These are phyloP conservation scores for Cucurbita argyrosperma DNA, from an alignment of 306 rosid species.

Conservation along the genomic window DNA sequence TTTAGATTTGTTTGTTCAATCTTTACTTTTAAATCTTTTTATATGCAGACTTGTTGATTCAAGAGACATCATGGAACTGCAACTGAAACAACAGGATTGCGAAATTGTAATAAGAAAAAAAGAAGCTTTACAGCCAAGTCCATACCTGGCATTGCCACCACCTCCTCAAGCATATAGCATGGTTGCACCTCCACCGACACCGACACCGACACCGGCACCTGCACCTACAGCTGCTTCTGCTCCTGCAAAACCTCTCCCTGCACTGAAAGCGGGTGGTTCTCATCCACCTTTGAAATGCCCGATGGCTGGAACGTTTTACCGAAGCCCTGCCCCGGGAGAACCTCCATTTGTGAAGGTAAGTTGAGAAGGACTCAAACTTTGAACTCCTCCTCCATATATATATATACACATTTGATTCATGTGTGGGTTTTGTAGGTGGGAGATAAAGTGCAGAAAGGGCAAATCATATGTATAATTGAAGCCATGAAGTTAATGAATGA, in stretches of 20 bases:
- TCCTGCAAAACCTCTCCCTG: slow-evolving; percentile 10
- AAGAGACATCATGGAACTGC: slow-evolving; percentile 72
- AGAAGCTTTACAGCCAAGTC: slow-evolving; percentile 54
- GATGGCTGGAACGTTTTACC: slow-evolving; percentile 94
- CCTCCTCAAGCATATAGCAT: slow-evolving; percentile 23
- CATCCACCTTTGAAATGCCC: slow-evolving; percentile 70
- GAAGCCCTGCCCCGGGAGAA: slow-evolving; percentile 60
- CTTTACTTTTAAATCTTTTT: slow-evolving; percentile 4
- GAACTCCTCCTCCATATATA: too few species aligned
- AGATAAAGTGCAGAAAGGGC: slow-evolving; percentile 86
- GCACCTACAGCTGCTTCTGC: slow-evolving; percentile 17
- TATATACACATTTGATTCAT: not conserved
- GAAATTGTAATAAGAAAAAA: slow-evolving; percentile 62
- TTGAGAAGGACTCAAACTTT: not conserved
- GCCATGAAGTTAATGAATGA: slow-evolving; percentile 98
- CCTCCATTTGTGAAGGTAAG: slow-evolving; percentile 84
- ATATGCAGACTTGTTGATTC: slow-evolving; percentile 74
- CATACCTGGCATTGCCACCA: slow-evolving; percentile 13
- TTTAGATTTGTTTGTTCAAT: not conserved
- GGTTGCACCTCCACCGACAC: slow-evolving; percentile 11
- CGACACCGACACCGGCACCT: slow-evolving; percentile 12
- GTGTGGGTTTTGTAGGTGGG: slow-evolving; percentile 40
- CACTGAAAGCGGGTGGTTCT: slow-evolving; percentile 41
- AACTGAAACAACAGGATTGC: slow-evolving; percentile 61
- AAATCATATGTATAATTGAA: slow-evolving; percentile 74